A percentile compares a stretch with the other conserved stretches of the same genome.
Conservation (phyloP, 495 filamentous ascomycete genomes). For the Hypoxylon intermedium region DNA sequence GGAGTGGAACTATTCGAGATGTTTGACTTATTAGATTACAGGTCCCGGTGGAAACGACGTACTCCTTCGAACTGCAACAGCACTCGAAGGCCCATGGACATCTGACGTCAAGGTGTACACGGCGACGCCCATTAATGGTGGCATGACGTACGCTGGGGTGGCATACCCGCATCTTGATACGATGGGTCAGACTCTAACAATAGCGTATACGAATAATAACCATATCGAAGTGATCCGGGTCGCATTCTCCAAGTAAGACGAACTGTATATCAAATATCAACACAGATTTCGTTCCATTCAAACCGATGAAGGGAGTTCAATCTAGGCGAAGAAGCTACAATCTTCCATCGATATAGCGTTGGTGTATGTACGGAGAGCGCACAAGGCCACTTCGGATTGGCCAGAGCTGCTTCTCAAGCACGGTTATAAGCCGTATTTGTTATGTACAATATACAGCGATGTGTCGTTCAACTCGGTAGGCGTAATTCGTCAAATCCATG, state of each 20-base stretch:
- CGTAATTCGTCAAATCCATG: slow-evolving; percentile 1
- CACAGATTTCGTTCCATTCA: no score
- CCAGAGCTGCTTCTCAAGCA: no score
- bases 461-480: neutral
- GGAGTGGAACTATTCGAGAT: neutral
- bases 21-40: neutral
- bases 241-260: slow-evolving; percentile 15
- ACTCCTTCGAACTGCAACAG: slow-evolving; percentile 36
- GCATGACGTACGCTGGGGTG: slow-evolving; percentile 45
- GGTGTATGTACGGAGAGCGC: no score
- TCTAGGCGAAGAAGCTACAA: no score
- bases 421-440: no score
- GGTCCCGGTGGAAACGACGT: slow-evolving; percentile 29
- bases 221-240: slow-evolving; percentile 44
- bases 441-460: neutral
- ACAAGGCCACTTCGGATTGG: no score
- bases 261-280: no score
- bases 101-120: slow-evolving; percentile 43
- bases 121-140: slow-evolving; percentile 38
- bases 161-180: slow-evolving; percentile 45
- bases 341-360: no score
- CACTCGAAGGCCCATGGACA: slow-evolving; percentile 47
- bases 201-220: slow-evolving; percentile 47
- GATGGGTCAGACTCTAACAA: slow-evolving; percentile 38
- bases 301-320: no score